These are phyloP conservation scores for Starmerella potacharoeniae DNA, from an alignment of 805 yeast genomes.

Conservation along the genomic window DNA sequence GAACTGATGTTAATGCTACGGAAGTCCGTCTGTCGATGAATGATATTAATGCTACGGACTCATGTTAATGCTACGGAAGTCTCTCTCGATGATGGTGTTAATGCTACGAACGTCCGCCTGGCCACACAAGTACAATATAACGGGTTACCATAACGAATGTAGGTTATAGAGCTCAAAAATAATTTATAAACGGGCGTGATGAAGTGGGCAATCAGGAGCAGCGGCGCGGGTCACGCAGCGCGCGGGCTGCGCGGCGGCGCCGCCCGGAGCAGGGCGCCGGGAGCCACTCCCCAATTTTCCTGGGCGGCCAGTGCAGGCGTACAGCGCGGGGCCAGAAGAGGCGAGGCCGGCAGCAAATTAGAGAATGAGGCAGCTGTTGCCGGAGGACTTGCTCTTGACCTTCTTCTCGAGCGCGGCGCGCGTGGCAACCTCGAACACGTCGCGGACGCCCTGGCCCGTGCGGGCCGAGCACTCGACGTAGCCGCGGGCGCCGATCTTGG, in stretches of 20 bases:
- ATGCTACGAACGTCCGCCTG: too few relatives aligned
- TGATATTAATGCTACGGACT: too few relatives aligned
- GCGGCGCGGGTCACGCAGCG: neutral
- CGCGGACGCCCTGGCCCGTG: conserved; percentile 81
- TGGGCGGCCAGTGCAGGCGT: neutral
- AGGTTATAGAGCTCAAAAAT: neutral
- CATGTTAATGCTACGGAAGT: too few relatives aligned
- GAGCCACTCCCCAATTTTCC: neutral
- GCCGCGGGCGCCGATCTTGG: conserved; percentile 75
- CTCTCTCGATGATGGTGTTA: too few relatives aligned
- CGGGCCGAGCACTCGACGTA: conserved; percentile 85
- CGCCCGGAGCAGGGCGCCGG: too few relatives aligned
- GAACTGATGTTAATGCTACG: too few relatives aligned
- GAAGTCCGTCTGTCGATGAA: too few relatives aligned
- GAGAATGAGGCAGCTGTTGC: conserved; percentile 19
- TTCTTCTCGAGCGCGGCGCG: conserved; percentile 57
- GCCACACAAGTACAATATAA: neutral
- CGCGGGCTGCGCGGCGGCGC: too few relatives aligned
- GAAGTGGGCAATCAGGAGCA: neutral
- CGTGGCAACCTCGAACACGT: conserved; percentile 85
- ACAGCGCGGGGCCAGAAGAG: neutral
- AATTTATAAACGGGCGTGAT: conserved; percentile 1
- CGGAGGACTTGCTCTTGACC: conserved; percentile 18
- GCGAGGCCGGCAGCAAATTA: conserved; percentile 3
- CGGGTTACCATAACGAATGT: conserved; percentile 2